Evolutionary conservation across 768 basidiomycete species (phyloP).

Genomic region (Sporobolomyces phaffii): DNA sequence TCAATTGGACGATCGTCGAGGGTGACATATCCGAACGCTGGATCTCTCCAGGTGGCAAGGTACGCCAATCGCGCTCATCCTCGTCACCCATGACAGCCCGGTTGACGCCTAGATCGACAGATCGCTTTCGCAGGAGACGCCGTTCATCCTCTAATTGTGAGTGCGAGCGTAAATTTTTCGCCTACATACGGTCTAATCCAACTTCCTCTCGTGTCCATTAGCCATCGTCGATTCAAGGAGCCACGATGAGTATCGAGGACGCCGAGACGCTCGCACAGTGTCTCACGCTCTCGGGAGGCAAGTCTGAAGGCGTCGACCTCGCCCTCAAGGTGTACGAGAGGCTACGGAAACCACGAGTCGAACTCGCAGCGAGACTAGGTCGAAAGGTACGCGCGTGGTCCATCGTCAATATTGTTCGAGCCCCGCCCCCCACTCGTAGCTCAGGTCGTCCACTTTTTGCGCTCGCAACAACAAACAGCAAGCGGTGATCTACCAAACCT

Average conservation of each 20-base stretch:
- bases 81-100: neutral
- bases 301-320: neutral
- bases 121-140: conserved; percentile 17
- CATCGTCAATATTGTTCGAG: too few relatives aligned
- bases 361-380: conserved; percentile 11
- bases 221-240: conserved; percentile 36
- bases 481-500: conserved; percentile 8
- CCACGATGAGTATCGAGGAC: conserved; percentile 31
- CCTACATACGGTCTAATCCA: neutral
- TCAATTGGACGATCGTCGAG: conserved; percentile 29
- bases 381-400: conserved; percentile 7
- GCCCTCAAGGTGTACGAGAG: conserved; percentile 24
- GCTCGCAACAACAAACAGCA: conserved; percentile 21
- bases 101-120: neutral
- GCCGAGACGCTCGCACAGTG: conserved; percentile 26
- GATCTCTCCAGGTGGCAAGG: conserved; percentile 27
- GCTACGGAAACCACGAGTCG: conserved; percentile 12
- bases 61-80: neutral
- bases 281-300: conserved; percentile 20
- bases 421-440: too few relatives aligned
- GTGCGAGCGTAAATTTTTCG: too few relatives aligned
- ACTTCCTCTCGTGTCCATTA: neutral
- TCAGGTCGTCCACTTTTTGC: too few relatives aligned
- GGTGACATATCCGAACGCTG: conserved; percentile 21
- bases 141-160: conserved; percentile 20